Conservation (phyloP, 1,284 basidiomycete species). For the Trametes pubescens region DNA sequence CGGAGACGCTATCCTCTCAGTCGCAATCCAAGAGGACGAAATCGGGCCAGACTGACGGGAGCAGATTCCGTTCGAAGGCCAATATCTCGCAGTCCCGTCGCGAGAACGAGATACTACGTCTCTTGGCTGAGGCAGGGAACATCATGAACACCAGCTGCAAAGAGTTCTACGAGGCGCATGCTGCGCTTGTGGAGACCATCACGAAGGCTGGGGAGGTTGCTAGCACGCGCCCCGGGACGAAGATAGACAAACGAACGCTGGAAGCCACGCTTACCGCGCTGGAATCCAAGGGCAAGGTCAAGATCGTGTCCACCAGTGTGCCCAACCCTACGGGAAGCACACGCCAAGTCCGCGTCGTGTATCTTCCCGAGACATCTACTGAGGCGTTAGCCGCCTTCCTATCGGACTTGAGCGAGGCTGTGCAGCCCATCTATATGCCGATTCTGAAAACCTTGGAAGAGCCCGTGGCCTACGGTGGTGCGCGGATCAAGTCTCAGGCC, state of each 20-base stretch:
- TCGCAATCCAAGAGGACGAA: slow-evolving; percentile 38
- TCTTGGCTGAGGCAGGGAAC: slow-evolving; percentile 69
- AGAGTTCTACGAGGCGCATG: slow-evolving; percentile 72
- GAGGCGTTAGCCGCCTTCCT: slow-evolving; percentile 63
- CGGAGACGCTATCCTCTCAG: slow-evolving; percentile 27
- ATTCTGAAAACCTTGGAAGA: slow-evolving; percentile 57
- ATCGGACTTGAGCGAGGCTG: slow-evolving; percentile 53
- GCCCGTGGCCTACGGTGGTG: slow-evolving; percentile 60
- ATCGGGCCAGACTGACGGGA: slow-evolving; percentile 17
- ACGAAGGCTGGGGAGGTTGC: slow-evolving; percentile 66
- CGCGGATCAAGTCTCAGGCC: slow-evolving; percentile 38
- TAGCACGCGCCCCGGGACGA: slow-evolving; percentile 70
- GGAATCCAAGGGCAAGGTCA: slow-evolving; percentile 69
- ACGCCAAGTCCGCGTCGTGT: slow-evolving; percentile 65
- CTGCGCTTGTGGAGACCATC: slow-evolving; percentile 62
- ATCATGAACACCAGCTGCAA: slow-evolving; percentile 70
- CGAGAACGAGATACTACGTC: slow-evolving; percentile 75
- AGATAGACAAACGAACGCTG: slow-evolving; percentile 78
- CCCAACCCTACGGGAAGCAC: slow-evolving; percentile 58
- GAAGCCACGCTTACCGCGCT: slow-evolving; percentile 64
- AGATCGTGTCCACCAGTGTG: slow-evolving; percentile 67
- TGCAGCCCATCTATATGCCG: slow-evolving; percentile 43
- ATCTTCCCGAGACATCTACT: slow-evolving; percentile 62
- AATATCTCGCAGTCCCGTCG: slow-evolving; percentile 80
- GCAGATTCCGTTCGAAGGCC: slow-evolving; percentile 48